Evolutionary conservation across 2,329 filamentous ascomycete species (phyloP).

Genomic region (Magnaporthiopsis rhizophila): DNA sequence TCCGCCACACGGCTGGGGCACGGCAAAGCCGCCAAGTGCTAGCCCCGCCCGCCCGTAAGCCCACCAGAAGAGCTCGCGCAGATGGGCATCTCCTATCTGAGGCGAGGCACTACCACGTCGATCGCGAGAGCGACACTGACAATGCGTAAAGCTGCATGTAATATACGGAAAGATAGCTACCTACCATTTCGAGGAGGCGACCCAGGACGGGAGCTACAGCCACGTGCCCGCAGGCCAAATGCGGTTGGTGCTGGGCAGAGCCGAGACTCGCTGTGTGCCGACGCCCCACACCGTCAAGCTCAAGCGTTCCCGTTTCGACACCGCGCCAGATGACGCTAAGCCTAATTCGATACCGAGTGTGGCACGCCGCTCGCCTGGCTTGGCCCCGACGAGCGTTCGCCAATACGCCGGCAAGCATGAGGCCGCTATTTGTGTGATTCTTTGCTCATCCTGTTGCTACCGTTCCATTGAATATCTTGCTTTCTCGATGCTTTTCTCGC

Average conservation of each 20-base stretch:
- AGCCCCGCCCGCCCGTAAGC: too few relatives aligned
- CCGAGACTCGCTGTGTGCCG: background rate
- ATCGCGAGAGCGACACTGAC: background rate
- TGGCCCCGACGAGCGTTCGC: constrained; percentile 1
- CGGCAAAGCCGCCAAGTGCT: too few relatives aligned
- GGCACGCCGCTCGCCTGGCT: constrained; percentile 7
- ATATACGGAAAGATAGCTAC: background rate
- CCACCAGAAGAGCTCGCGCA: too few relatives aligned
- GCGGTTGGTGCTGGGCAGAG: background rate
- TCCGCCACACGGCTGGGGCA: background rate
- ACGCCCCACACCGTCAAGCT: background rate
- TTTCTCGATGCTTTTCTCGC: background rate
- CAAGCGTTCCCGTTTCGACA: constrained; percentile 5
- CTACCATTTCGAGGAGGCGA: background rate
- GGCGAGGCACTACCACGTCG: background rate
- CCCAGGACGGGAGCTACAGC: background rate
- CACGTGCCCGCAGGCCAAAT: background rate
- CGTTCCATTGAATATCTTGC: background rate
- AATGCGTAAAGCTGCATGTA: background rate
- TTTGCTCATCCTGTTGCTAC: background rate
- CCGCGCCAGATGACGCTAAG: constrained; percentile 19
- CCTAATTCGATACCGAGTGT: constrained; percentile 26
- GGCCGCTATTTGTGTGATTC: background rate
- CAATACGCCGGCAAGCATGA: background rate
- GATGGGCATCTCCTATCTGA: background rate